A percentile compares a stretch with the other conserved stretches of the same genome.
phyloP scores from a whole-genome alignment of 495 filamentous ascomycete species.

The Usnea hakonensis region DNA sequence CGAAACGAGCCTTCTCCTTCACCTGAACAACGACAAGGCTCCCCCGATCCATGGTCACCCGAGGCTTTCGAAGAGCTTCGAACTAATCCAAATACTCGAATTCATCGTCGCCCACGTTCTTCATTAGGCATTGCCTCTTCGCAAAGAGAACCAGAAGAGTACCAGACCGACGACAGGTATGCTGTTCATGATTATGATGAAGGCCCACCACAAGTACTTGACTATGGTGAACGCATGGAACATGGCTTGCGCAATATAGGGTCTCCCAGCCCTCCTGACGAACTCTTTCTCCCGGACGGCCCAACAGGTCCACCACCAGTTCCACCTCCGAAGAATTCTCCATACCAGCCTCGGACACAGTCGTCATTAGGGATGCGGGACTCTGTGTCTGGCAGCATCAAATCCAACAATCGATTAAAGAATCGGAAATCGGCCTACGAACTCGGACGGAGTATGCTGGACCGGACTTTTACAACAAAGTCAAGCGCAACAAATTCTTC shows the following conservation, averaged over 20 bases:
- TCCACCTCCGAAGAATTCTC: slow-evolving; percentile 36
- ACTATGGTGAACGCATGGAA: slow-evolving; percentile 87
- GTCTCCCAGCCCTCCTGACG: slow-evolving; percentile 45
- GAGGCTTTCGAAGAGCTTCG: slow-evolving; percentile 69
- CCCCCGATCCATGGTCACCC: slow-evolving; percentile 80
- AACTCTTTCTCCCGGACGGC: slow-evolving; percentile 27
- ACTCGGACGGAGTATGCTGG: slow-evolving; percentile 58
- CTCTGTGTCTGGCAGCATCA: slow-evolving; percentile 23
- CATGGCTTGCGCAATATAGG: slow-evolving; percentile 66
- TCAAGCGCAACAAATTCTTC: slow-evolving; percentile 72
- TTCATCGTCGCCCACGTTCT: slow-evolving; percentile 53
- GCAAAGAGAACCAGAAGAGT: slow-evolving; percentile 7
- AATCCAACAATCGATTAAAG: slow-evolving; percentile 36
- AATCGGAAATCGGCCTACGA: slow-evolving; percentile 80
- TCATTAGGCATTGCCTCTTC: slow-evolving; percentile 53
- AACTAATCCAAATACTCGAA: slow-evolving; percentile 29
- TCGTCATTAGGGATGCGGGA: slow-evolving; percentile 34
- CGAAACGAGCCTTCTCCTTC: slow-evolving; percentile 42
- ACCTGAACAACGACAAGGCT: slow-evolving; percentile 38
- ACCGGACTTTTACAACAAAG: slow-evolving; percentile 76
- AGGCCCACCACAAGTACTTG: slow-evolving; percentile 62
- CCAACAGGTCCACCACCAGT: slow-evolving; percentile 31
- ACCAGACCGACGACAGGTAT: slow-evolving; percentile 18
- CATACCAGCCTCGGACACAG: slow-evolving; percentile 37
- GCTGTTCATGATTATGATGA: slow-evolving; percentile 50